Percentiles rank a stretch among this genome's conserved stretches.
These are phyloP conservation scores for Mortierella sp. DNA, from an alignment of 371 early-diverging fungal genomes.

Conservation along the genomic window DNA sequence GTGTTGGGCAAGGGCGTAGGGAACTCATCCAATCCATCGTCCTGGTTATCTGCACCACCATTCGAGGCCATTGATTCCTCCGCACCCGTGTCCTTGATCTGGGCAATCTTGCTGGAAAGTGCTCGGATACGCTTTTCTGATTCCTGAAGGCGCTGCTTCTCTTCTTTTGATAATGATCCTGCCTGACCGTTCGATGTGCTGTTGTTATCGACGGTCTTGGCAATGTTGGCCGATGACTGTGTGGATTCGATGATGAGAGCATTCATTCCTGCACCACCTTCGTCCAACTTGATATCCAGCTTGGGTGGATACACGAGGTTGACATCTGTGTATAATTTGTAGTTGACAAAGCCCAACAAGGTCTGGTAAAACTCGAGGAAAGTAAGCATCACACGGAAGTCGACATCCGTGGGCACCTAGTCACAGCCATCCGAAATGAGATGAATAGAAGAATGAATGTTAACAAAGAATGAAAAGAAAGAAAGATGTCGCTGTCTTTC, in stretches of 20 bases:
- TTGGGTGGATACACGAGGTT: constrained; percentile 92
- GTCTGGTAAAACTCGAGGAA: constrained; percentile 96
- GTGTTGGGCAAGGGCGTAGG: constrained; percentile 49
- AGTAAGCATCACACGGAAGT: constrained; percentile 96
- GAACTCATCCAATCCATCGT: constrained; percentile 62
- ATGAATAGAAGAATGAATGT: constrained; percentile 2
- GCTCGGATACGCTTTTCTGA: constrained; percentile 59
- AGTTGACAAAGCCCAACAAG: constrained; percentile 95
- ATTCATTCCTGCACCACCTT: constrained; percentile 77
- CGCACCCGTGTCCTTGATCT: constrained; percentile 38
- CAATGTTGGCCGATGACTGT: constrained; percentile 49
- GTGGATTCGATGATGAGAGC: constrained; percentile 75
- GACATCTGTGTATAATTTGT: constrained; percentile 85
- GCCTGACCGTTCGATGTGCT: constrained; percentile 19
- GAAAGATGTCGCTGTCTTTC: not conserved
- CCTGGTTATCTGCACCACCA: not conserved
- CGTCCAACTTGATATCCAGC: constrained; percentile 72
- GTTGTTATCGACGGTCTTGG: constrained; percentile 27
- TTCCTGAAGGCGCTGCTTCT: constrained; percentile 56
- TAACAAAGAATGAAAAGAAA: constrained; percentile 7
- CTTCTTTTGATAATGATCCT: constrained; percentile 42
- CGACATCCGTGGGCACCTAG: constrained; percentile 91
- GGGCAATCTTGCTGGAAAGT: constrained; percentile 57
- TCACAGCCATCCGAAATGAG: not conserved
- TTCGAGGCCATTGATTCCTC: constrained; percentile 9